Evolutionary conservation across 1,139 yeast species (phyloP).

Genomic region (Debaryomycetaceae sp.): DNA sequence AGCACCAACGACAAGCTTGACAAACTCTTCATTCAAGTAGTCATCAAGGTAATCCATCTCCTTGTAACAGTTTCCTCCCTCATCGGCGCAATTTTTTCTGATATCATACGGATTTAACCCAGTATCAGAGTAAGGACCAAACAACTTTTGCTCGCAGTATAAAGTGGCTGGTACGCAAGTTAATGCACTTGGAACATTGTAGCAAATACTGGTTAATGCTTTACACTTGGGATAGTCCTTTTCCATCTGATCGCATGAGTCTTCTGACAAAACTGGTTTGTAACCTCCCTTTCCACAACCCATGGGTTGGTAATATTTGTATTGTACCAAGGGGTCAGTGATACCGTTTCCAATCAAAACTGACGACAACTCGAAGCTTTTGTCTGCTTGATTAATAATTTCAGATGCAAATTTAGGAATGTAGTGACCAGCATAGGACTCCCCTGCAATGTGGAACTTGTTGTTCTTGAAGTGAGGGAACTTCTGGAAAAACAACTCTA

Average conservation of each 20-base stretch:
- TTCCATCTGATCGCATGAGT: slow-evolving; percentile 76
- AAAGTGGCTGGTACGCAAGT: slow-evolving; percentile 91
- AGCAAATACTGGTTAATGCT: slow-evolving; percentile 76
- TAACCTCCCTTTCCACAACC: slow-evolving; percentile 96
- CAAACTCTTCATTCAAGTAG: slow-evolving; percentile 35
- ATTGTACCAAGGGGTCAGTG: slow-evolving; percentile 89
- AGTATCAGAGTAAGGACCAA: slow-evolving; percentile 85
- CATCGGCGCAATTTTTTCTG: slow-evolving; percentile 73
- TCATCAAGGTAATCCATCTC: slow-evolving; percentile 29
- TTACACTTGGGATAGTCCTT: slow-evolving; percentile 77
- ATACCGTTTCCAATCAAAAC: slow-evolving; percentile 94
- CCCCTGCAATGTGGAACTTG: slow-evolving; percentile 92
- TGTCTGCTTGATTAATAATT: slow-evolving; percentile 71
- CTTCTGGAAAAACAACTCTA: slow-evolving; percentile 84
- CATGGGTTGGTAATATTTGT: slow-evolving; percentile 90
- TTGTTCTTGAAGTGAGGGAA: slow-evolving; percentile 78
- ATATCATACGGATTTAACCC: slow-evolving; percentile 94
- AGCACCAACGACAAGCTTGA: slow-evolving; percentile 69
- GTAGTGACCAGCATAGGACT: slow-evolving; percentile 98
- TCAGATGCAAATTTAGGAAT: slow-evolving; percentile 91
- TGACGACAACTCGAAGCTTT: slow-evolving; percentile 80
- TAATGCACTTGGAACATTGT: slow-evolving; percentile 73
- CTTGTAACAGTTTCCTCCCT: slow-evolving; percentile 68
- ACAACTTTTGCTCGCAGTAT: slow-evolving; percentile 83
- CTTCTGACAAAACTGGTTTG: slow-evolving; percentile 72